Base-by-base conservation (phyloP, 2,329 filamentous ascomycete genomes). In the Pseudomassariella vexata region DNA sequence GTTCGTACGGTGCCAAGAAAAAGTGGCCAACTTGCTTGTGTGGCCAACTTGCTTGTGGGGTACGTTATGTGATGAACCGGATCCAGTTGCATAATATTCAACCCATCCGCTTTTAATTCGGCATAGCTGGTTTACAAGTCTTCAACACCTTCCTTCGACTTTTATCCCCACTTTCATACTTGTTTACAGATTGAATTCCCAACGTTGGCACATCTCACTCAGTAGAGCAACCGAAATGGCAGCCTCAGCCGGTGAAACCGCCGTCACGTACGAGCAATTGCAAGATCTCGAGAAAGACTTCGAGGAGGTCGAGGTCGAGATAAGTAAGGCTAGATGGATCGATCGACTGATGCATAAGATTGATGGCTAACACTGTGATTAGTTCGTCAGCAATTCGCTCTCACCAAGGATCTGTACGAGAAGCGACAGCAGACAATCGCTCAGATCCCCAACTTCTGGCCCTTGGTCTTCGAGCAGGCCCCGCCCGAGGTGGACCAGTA, bases 361-460 rank as follows among this genome's bases (percentile, higher is more conserved):
- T n/a, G n/a, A n/a, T n/a, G 9, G 30, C 38, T 47, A 20, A 45
- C 39, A 25, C 12, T 12, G 19, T 19, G 8, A 5, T 21, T 52
- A 89, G 85, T 88, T 52, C 81, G 84, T 52, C 72, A 82, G 52
- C 81, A 89, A 57, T 73, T 82, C 47, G 63, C 72, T 44, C 69
- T 88, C 47, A 74, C 76, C 50, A 66, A 70, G 39, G 72, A 82
- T 26, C 73, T 94, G 40, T 95, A 87, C 67, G 70, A 74, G 49
- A 85, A 84, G 63, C 86, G 90, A 55, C 69, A 76, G 44, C 71
- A 76, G 47, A 62, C 87, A 42, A 67, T 92, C 43, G 60, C 73
- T 42, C 70, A 80, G 52, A 89, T 95, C 53, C 76, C 79, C 47
- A 79, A 85, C 65, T 98, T 96, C 76, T 96, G 92, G 92, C 72